These are phyloP conservation scores for Erysimum cheiri DNA, from an alignment of 441 rosid species.

Conservation along the genomic window DNA sequence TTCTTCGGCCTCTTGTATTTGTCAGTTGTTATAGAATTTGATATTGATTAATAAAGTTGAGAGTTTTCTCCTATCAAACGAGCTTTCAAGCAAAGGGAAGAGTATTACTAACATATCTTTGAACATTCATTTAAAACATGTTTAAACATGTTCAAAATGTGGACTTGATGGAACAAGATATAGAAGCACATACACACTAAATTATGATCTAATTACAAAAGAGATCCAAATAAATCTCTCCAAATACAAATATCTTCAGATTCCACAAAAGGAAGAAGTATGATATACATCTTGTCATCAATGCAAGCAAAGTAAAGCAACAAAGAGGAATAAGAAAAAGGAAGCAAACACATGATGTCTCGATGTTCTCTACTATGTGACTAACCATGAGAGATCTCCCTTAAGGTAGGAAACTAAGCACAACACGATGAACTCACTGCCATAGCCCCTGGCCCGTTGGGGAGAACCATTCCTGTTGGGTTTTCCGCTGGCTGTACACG, in stretches of 20 bases:
- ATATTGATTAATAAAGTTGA: too few species aligned
- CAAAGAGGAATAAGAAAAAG: constrained; percentile 9
- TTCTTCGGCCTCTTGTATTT: too few species aligned
- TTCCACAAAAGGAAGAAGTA: constrained; percentile 27
- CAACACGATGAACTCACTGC: constrained; percentile 82
- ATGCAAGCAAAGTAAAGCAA: constrained; percentile 38
- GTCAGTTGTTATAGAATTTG: too few species aligned
- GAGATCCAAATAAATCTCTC: constrained; percentile 26
- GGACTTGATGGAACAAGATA: too few species aligned
- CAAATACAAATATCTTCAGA: constrained; percentile 35
- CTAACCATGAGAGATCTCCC: constrained; percentile 27
- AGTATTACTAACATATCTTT: too few species aligned
- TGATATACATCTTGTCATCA: constrained; percentile 37
- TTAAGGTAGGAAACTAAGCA: constrained; percentile 47
- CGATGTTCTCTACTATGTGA: constrained; percentile 35
- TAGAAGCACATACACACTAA: too few species aligned
- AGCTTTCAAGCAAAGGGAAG: too few species aligned
- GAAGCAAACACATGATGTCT: constrained; percentile 27
- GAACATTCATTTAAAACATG: too few species aligned
- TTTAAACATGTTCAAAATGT: too few species aligned
- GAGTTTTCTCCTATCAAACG: too few species aligned
- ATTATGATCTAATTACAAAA: constrained; percentile 37
- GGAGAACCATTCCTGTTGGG: constrained; percentile 90
- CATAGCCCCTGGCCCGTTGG: constrained; percentile 74
- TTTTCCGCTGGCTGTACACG: constrained; percentile 87